These are phyloP conservation scores for Paraconiothyrium sp. DNA, from an alignment of 2,329 filamentous ascomycete species.

Conservation along the genomic window DNA sequence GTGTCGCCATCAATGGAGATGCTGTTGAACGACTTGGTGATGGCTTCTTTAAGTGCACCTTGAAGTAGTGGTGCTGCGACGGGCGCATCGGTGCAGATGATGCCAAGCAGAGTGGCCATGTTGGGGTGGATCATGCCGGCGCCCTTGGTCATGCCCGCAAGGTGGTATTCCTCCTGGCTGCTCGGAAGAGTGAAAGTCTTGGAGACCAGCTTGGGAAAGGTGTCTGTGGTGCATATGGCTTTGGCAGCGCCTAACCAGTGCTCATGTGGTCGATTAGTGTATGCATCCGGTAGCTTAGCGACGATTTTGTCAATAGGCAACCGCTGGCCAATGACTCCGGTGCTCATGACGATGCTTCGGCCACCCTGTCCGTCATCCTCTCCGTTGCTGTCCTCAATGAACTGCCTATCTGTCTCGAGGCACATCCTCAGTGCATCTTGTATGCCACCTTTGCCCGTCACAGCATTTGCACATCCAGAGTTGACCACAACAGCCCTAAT, in stretches of 20 bases:
- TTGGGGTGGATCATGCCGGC: constrained; percentile 99
- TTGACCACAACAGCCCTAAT: constrained; percentile 89
- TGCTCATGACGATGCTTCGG: constrained; percentile 95
- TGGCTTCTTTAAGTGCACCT: constrained; percentile 75
- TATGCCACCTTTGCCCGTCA: constrained; percentile 88
- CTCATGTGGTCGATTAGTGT: no score
- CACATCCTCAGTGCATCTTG: constrained; percentile 91
- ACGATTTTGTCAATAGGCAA: constrained; percentile 93
- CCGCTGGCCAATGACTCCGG: constrained; percentile 94
- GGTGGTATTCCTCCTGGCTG: constrained; percentile 78
- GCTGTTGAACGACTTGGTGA: constrained; percentile 90
- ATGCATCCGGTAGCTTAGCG: constrained; percentile 80
- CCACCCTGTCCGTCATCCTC: constrained; percentile 58
- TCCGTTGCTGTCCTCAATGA: constrained; percentile 46
- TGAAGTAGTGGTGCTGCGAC: constrained; percentile 74
- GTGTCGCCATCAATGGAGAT: constrained; percentile 98
- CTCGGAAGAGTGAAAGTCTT: constrained; percentile 85
- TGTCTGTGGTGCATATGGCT: constrained; percentile 98
- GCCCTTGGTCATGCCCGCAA: constrained; percentile 96
- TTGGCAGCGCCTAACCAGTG: constrained; percentile 88
- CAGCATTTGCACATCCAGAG: constrained; percentile 95
- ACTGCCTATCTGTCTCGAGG: constrained; percentile 74
- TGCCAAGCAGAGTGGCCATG: constrained; percentile 94
- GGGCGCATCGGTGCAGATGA: constrained; percentile 90
- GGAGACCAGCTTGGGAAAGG: constrained; percentile 94